These are phyloP conservation scores for Cladosporium sp. DNA, from an alignment of 2,329 filamentous ascomycete genomes.

Conservation along the genomic window DNA sequence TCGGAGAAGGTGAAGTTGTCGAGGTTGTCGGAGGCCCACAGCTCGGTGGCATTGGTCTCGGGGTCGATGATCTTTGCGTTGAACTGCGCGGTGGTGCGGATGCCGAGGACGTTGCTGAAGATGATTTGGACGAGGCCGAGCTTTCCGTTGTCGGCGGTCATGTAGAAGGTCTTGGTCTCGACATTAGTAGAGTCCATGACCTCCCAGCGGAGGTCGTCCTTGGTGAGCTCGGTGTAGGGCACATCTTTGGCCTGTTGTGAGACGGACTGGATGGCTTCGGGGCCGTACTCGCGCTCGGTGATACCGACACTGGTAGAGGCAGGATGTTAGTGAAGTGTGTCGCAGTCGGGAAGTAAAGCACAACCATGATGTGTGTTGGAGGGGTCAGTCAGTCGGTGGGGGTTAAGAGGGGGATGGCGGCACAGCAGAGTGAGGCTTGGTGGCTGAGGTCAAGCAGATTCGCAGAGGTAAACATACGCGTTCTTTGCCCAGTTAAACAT, in stretches of 20 bases:
- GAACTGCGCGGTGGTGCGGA: slow-evolving; percentile 89
- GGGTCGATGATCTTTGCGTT: slow-evolving; percentile 87
- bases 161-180: slow-evolving; percentile 93
- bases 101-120: slow-evolving; percentile 91
- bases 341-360: not conserved
- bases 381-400: slow-evolving; percentile 33
- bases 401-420: not conserved
- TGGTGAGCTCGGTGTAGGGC: slow-evolving; percentile 67
- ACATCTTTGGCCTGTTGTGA: slow-evolving; percentile 72
- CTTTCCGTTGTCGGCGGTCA: slow-evolving; percentile 73
- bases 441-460: not conserved
- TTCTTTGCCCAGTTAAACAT: slow-evolving; percentile 97
- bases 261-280: slow-evolving; percentile 80
- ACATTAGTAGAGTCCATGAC: slow-evolving; percentile 79
- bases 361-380: not conserved
- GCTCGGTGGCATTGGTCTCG: slow-evolving; percentile 62
- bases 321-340: not conserved
- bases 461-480: slow-evolving; percentile 57
- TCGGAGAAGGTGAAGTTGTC: slow-evolving; percentile 78
- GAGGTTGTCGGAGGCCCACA: slow-evolving; percentile 82
- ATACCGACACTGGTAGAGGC: slow-evolving; percentile 69
- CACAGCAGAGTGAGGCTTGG: not conserved
- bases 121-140: slow-evolving; percentile 84
- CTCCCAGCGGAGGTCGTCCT: slow-evolving; percentile 77
- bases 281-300: slow-evolving; percentile 92